Base-by-base conservation (phyloP, 2,329 filamentous ascomycete genomes). In the Xylariaceae sp. region DNA sequence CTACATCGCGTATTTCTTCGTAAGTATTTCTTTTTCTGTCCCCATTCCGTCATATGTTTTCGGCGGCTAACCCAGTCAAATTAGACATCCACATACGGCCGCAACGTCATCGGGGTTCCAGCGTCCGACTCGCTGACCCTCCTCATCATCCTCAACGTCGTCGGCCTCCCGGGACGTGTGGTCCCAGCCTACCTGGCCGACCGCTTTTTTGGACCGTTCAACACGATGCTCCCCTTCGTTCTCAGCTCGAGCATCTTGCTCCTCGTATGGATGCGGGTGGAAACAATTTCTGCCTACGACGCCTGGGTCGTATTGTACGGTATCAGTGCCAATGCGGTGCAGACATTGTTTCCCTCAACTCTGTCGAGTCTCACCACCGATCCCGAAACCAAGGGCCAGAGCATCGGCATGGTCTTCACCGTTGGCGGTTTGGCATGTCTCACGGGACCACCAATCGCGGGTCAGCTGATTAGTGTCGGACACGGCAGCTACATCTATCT, bases 401-500 rank as follows among this genome's bases (percentile, higher is more conserved):
- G 80, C 1, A 77, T 79, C 65, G 81, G 80, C 0, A 82, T 83
- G 80, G 74, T 77, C 4, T 76, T 83, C 57, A 78, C 75, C 81
- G 15, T 76, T 74, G 13, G 72, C 83, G n/a, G 44, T 78, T 80
- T 0, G 76, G 74, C 10, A 67, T 83, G 35, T 49, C 42, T 45
- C 42, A 82, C 78, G 2, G 80, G 81, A 0, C 76, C 79, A 3
- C 79, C 80, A 0, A 77, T 83, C 57, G 80, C 78, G 0, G 81
- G 80, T 2, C 78, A 76, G 0, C 66, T 83, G 54, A 75, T 83
- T 7, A 68, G 78, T 57, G 67, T 67, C 7, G 72, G 74, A 23
- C 64, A 70, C 11, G 79, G 78, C 0, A 64, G 71, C 15, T 82
- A 79, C 67, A 59, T 80, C 48, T 76, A 77, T 62, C 77, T 78